These are phyloP conservation scores for Ceratocystis variospora DNA, from an alignment of 2,329 filamentous ascomycete species.

Conservation along the genomic window DNA sequence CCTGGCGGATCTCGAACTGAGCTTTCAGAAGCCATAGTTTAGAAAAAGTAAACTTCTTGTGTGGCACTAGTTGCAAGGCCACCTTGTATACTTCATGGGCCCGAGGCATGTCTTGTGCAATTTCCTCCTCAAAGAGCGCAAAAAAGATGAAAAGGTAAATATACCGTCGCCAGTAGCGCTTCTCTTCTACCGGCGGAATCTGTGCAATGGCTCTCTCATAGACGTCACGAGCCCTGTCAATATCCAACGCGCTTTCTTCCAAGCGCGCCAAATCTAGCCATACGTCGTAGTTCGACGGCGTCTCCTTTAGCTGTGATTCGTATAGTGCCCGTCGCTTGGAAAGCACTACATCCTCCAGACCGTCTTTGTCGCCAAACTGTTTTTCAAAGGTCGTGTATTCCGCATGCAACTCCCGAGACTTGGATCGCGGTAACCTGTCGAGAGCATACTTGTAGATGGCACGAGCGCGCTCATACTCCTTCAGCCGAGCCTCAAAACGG, in stretches of 20 bases:
- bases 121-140: conserved; percentile 84
- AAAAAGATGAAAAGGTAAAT: conserved; percentile 98
- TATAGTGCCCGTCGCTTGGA: conserved; percentile 87
- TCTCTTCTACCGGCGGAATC: conserved; percentile 86
- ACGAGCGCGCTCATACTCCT: conserved; percentile 84
- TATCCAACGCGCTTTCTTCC: conserved; percentile 73
- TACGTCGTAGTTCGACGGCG: conserved; percentile 88
- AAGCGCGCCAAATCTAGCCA: conserved; percentile 94
- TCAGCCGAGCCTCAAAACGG: conserved; percentile 85
- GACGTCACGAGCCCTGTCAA: conserved; percentile 73
- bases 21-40: conserved; percentile 93
- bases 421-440: conserved; percentile 78
- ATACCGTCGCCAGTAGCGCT: conserved; percentile 92
- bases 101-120: conserved; percentile 62
- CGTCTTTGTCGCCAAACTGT: conserved; percentile 85
- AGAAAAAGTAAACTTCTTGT: conserved; percentile 94
- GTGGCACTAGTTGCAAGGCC: conserved; percentile 74
- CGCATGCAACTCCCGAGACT: conserved; percentile 73
- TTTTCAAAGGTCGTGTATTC: conserved; percentile 97
- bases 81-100: conserved; percentile 84
- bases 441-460: conserved; percentile 96
- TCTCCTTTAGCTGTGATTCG: conserved; percentile 86
- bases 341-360: conserved; percentile 90
- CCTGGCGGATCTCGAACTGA: conserved; percentile 82
- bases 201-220: conserved; percentile 95